These are phyloP conservation scores for Gonapodya prolifera DNA, from an alignment of 192 early-diverging fungal species.

Conservation along the genomic window DNA sequence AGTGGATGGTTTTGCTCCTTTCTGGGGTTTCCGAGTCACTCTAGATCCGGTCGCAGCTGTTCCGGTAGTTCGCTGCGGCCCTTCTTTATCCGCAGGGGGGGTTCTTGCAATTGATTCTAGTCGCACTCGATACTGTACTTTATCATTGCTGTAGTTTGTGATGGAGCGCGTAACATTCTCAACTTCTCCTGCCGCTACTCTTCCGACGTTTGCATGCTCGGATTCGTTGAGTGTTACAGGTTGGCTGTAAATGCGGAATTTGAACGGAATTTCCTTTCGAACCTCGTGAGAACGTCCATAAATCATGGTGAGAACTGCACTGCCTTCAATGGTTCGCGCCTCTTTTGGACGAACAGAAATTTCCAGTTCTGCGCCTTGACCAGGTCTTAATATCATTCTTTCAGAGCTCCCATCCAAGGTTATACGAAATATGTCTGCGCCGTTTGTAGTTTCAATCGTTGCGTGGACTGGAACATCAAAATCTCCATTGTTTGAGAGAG, in stretches of 20 bases:
- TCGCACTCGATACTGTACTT: neutral
- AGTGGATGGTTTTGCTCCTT: neutral
- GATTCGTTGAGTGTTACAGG: neutral
- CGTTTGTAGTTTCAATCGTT: neutral
- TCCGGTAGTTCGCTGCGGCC: neutral
- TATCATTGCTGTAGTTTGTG: neutral
- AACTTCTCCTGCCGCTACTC: neutral
- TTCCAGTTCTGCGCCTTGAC: neutral
- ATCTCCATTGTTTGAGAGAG: neutral
- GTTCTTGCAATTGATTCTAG: neutral
- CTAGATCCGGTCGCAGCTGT: neutral
- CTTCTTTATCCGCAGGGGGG: neutral
- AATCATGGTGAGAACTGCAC: neutral
- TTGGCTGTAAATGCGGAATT: neutral
- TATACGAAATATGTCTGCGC: neutral
- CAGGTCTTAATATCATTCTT: neutral
- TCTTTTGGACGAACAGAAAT: neutral
- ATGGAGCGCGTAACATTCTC: neutral
- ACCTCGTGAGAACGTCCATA: neutral
- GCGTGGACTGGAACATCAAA: neutral
- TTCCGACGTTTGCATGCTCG: neutral
- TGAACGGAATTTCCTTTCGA: neutral
- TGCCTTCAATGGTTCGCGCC: neutral
- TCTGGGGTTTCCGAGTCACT: neutral
- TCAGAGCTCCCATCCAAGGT: neutral